Conservation (phyloP, 2,329 filamentous ascomycete species). For the Pseudogymnoascus sp. region DNA sequence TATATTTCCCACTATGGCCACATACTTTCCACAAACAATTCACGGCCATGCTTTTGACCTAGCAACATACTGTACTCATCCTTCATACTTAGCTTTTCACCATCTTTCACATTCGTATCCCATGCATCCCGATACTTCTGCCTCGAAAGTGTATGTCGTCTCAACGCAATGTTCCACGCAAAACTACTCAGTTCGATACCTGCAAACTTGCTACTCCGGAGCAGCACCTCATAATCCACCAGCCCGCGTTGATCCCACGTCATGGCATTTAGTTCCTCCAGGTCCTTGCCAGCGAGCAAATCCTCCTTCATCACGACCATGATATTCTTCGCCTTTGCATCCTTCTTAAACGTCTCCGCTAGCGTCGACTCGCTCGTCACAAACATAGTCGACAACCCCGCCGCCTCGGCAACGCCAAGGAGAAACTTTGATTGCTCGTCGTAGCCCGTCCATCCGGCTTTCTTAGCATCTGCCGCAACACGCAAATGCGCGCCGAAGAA, state of each 20-base stretch:
- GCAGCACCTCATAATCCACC: conserved; percentile 43
- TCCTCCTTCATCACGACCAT: conserved; percentile 37
- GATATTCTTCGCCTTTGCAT: conserved; percentile 29
- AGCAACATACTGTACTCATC: no score
- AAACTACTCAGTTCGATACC: conserved; percentile 37
- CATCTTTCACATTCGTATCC: no score
- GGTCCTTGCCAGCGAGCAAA: conserved; percentile 32
- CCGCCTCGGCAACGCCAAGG: conserved; percentile 26
- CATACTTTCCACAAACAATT: not conserved
- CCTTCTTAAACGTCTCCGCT: conserved; percentile 27
- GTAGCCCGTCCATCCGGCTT: conserved; percentile 29
- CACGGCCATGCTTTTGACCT: no score
- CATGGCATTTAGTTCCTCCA: conserved; percentile 29
- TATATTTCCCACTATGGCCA: not conserved
- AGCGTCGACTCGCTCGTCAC: conserved; percentile 36
- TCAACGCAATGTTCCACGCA: not conserved
- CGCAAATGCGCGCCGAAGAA: no score
- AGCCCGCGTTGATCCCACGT: conserved; percentile 42
- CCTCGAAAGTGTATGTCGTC: no score
- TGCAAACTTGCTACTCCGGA: conserved; percentile 35
- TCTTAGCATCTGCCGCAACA: conserved; percentile 23
- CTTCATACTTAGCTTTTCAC: no score
- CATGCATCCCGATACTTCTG: no score
- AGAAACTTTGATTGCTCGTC: conserved; percentile 29
- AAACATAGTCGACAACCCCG: conserved; percentile 29